Conservation (phyloP, 768 basidiomycete genomes). For the Lactifluus piperatus region DNA sequence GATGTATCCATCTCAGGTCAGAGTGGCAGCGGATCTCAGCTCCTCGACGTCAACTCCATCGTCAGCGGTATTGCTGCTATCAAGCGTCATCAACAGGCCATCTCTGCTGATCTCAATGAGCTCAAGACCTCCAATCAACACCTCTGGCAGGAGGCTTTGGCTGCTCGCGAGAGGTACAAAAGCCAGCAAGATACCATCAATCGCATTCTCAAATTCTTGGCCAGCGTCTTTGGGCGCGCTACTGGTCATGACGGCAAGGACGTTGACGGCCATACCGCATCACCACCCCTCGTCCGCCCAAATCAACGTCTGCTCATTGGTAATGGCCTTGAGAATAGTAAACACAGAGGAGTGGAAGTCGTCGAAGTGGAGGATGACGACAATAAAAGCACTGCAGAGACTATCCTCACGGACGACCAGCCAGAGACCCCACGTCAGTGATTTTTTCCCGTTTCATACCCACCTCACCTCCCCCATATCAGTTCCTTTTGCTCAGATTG, state of each 20-base stretch:
- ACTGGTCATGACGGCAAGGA: constrained; percentile 31
- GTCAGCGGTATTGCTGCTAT: constrained; percentile 78
- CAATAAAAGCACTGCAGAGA: constrained; percentile 24
- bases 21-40: constrained; percentile 36
- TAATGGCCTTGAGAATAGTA: constrained; percentile 31
- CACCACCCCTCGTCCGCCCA: constrained; percentile 37
- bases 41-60: constrained; percentile 71
- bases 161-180: constrained; percentile 70
- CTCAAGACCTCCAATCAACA: constrained; percentile 80
- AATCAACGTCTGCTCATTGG: constrained; percentile 64
- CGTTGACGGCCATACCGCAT: constrained; percentile 27
- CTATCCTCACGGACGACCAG: constrained; percentile 3
- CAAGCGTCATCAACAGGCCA: constrained; percentile 87
- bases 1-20: constrained; percentile 21
- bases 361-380: constrained; percentile 37
- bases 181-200: constrained; percentile 97
- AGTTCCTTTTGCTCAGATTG: constrained; percentile 18
- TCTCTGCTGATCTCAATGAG: constrained; percentile 81
- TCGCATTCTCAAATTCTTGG: constrained; percentile 88
- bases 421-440: background rate
- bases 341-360: constrained; percentile 31
- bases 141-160: constrained; percentile 88
- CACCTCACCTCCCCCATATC: background rate
- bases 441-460: background rate
- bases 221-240: constrained; percentile 72